Evolutionary conservation across 306 rosid species (phyloP).

Genomic region (Acacia crassicarpa): DNA sequence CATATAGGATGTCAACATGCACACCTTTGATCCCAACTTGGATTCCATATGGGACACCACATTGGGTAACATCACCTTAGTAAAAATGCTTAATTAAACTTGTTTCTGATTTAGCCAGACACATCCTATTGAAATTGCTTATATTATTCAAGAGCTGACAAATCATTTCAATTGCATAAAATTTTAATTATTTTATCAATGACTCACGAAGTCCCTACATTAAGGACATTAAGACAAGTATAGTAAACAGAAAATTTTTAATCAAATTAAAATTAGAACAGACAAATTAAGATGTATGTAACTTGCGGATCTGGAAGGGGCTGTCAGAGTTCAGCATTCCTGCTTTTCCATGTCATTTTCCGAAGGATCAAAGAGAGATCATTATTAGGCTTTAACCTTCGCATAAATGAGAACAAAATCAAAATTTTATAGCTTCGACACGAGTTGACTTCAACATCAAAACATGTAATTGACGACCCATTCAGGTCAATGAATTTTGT

Average conservation of each 20-base stretch:
- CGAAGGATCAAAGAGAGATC: neutral
- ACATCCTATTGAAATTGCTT: neutral
- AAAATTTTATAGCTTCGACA: neutral
- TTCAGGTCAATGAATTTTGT: constrained; percentile 29
- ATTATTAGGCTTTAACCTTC: neutral
- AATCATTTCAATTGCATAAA: neutral
- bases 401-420: neutral
- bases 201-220: neutral
- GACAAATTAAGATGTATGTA: too few species aligned
- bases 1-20: too few species aligned
- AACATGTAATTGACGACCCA: constrained; percentile 12
- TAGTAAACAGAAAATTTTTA: neutral
- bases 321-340: neutral
- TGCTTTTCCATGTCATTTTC: neutral
- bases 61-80: too few species aligned
- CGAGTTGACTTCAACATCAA: constrained; percentile 9
- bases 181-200: neutral
- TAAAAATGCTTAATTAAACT: too few species aligned
- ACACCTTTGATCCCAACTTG: too few species aligned
- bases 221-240: neutral
- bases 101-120: too few species aligned
- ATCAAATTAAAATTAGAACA: neutral
- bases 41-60: too few species aligned
- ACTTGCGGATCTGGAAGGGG: neutral
- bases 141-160: neutral